phyloP scores from a whole-genome alignment of 257 asterid species.

The Salvia hispanica region DNA sequence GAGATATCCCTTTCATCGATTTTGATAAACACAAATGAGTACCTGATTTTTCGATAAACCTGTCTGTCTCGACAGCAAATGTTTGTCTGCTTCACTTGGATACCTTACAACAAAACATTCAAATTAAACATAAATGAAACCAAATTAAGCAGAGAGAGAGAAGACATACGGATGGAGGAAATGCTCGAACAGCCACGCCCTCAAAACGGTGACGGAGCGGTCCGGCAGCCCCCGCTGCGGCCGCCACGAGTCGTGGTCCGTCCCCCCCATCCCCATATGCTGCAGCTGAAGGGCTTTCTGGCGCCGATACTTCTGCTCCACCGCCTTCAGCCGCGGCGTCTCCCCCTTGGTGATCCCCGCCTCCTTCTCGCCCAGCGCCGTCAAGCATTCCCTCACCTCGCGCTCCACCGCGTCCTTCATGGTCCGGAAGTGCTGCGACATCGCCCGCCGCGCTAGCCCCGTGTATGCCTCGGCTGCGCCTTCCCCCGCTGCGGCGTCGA shows the following conservation, averaged over 20 bases:
- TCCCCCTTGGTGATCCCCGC: constrained; percentile 67
- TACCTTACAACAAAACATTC: constrained; percentile 44
- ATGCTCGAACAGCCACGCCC: constrained; percentile 91
- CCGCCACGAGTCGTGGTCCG: constrained; percentile 75
- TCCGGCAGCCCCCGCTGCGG: constrained; percentile 90
- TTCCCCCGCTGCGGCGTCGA: constrained; percentile 55
- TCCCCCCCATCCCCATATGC: constrained; percentile 50
- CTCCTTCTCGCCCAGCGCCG: constrained; percentile 68
- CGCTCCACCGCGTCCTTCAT: constrained; percentile 62
- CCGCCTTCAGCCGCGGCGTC: constrained; percentile 64
- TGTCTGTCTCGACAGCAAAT: constrained; percentile 91
- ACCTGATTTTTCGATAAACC: constrained; percentile 94
- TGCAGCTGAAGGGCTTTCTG: constrained; percentile 49
- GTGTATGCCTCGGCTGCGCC: constrained; percentile 74
- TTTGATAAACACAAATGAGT: constrained; percentile 37
- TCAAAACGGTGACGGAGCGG: constrained; percentile 58
- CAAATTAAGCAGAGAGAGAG: background rate
- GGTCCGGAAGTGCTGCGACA: constrained; percentile 80
- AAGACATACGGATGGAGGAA: constrained; percentile 85
- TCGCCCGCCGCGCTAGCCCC: constrained; percentile 68
- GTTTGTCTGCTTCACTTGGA: constrained; percentile 96
- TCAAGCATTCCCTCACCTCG: constrained; percentile 58
- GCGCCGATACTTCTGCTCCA: constrained; percentile 68
- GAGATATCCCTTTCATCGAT: constrained; percentile 51
- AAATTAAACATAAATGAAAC: background rate